These are phyloP conservation scores for Clonostachys rhizophaga DNA, from an alignment of 2,329 filamentous ascomycete genomes.

Conservation along the genomic window DNA sequence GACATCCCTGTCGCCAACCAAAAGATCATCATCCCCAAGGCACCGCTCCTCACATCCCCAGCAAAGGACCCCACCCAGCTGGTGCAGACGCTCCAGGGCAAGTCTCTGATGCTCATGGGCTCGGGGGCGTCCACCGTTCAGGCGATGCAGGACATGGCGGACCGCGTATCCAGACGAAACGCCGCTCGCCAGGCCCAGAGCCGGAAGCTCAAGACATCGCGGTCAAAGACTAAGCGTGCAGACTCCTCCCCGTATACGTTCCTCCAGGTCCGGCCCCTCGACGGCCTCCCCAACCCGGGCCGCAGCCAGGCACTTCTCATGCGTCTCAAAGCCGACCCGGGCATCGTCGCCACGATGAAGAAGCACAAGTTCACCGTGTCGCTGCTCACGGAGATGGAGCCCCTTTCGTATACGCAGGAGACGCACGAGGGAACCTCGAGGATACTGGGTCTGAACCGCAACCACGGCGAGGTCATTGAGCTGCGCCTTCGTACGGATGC, in stretches of 20 bases:
- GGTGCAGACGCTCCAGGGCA: constrained; percentile 42
- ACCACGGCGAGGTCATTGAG: constrained; percentile 86
- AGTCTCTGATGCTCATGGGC: constrained; percentile 63
- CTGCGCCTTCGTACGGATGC: constrained; percentile 87
- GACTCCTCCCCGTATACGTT: constrained; percentile 77
- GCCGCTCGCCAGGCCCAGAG: constrained; percentile 19
- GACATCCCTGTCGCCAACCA: constrained; percentile 60
- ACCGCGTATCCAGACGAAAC: constrained; percentile 42
- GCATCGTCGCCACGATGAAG: constrained; percentile 79
- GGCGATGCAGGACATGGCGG: constrained; percentile 43
- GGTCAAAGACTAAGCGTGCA: constrained; percentile 14
- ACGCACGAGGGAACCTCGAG: constrained; percentile 70
- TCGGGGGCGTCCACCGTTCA: constrained; percentile 55
- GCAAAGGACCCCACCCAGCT: constrained; percentile 53
- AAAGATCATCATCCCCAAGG: constrained; percentile 64
- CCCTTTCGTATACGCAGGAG: constrained; percentile 66
- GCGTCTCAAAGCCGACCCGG: constrained; percentile 74
- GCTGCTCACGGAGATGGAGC: constrained; percentile 93
- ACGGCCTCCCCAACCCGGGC: constrained; percentile 71
- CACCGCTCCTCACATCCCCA: constrained; percentile 59
- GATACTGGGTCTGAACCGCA: constrained; percentile 82
- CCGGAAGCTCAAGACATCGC: constrained; percentile 7
- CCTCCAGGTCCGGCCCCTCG: constrained; percentile 67
- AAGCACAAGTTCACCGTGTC: constrained; percentile 82
- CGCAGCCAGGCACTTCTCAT: constrained; percentile 68